Conservation (phyloP, 352 stramenopile genomes). For the Aphanomyces invadans region DNA sequence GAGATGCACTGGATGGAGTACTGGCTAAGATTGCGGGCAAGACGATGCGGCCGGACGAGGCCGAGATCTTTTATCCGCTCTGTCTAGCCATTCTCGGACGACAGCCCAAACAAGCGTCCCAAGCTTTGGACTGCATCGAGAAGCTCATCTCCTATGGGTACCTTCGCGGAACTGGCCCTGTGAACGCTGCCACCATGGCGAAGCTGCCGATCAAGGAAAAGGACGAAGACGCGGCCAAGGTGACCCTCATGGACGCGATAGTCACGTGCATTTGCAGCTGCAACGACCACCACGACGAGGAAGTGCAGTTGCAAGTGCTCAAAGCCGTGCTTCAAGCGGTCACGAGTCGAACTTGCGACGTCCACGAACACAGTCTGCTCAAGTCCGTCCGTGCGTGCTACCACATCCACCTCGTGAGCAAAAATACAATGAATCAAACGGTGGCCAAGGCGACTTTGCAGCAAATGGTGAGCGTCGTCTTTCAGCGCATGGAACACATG, state of each 20-base stretch:
- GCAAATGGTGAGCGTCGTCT: conserved; percentile 95
- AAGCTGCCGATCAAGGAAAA: conserved; percentile 36
- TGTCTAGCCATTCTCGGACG: conserved; percentile 61
- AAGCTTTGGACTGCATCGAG: conserved; percentile 85
- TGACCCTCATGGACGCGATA: conserved; percentile 72
- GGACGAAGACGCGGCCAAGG: conserved; percentile 10
- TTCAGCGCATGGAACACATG: conserved; percentile 91
- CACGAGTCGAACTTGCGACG: conserved; percentile 82
- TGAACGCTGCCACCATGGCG: conserved; percentile 44
- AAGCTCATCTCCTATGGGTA: conserved; percentile 87
- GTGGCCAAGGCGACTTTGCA: conserved; percentile 97
- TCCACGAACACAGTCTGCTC: conserved; percentile 90
- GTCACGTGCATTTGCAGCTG: conserved; percentile 85
- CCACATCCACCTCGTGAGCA: conserved; percentile 92
- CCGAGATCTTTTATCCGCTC: conserved; percentile 48
- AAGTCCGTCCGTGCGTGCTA: conserved; percentile 93
- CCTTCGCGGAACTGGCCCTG: conserved; percentile 47
- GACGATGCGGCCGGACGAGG: conserved; percentile 1
- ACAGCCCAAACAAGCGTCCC: conserved; percentile 63
- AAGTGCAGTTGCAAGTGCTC: conserved; percentile 90
- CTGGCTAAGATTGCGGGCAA: conserved; percentile 22
- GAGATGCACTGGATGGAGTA: conserved; percentile 15
- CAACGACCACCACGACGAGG: conserved; percentile 86
- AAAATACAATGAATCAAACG: conserved; percentile 91
- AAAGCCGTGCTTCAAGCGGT: conserved; percentile 87